Conservation (phyloP, 306 rosid species). For the Dalbergia oliveri region DNA sequence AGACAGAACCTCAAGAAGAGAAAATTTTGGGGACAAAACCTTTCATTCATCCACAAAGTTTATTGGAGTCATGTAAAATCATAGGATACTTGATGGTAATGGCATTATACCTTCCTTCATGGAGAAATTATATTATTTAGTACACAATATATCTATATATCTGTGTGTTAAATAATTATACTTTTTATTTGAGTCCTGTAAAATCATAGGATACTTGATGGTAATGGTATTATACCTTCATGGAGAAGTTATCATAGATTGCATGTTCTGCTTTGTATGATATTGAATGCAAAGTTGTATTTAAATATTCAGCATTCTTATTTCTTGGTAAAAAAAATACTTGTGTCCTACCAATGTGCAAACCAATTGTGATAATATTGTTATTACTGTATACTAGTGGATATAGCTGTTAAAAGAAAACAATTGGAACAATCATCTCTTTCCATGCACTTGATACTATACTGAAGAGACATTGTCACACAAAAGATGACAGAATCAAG, state of each 20-base stretch:
- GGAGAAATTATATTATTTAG: constrained; percentile 21
- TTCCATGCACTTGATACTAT: constrained; percentile 41
- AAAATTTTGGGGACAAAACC: neutral
- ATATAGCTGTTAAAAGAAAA: neutral
- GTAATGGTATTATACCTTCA: too few species aligned
- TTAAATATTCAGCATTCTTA: neutral
- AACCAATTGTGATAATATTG: neutral
- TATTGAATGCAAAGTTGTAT: neutral
- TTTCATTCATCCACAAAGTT: constrained; percentile 10
- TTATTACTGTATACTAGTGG: neutral
- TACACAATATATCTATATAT: too few species aligned
- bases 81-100: neutral
- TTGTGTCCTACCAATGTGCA: neutral
- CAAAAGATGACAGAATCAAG: constrained; percentile 37
- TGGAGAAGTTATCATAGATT: neutral
- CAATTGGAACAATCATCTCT: constrained; percentile 41
- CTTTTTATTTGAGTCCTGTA: too few species aligned
- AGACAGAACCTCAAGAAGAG: neutral
- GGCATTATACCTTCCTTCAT: constrained; percentile 13
- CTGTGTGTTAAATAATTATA: too few species aligned
- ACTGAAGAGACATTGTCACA: constrained; percentile 38
- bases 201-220: too few species aligned
- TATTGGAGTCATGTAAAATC: neutral
- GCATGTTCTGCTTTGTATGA: constrained; percentile 1
- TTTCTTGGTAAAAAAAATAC: neutral